Base-by-base conservation (phyloP, 306 rosid species). In the Hylodesmum podocarpum region DNA sequence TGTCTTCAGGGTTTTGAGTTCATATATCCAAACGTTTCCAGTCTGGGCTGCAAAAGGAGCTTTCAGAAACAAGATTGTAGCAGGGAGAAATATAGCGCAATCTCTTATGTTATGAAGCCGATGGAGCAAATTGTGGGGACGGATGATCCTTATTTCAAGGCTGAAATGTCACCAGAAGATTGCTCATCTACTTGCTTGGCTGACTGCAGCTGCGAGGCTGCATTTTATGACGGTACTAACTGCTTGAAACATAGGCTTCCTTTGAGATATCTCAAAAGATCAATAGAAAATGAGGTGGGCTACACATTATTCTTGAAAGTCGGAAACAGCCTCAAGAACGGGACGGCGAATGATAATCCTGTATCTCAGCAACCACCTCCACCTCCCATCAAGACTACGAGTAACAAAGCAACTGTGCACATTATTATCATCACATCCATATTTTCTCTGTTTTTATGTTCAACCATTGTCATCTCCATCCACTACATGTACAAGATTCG, bases 191-290 rank as follows among this genome's bases (percentile, higher is more conserved):
- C 82, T 50, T 84, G 88, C 43, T 72, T 80, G 51, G 53, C 24
- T 4, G 88, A 84, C 43, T 84, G 81, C 67, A 21, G 43, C n/a
- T 84, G 85, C 12, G 77, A 70, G 66, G 88, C 81, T 77, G 83
- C 75, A 8, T 10, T 34, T 0, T 81, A 66, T 53, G n/a, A 58
- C 6, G 11, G 8, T 2, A n/a, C n/a, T n/a, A 4, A 0, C 0
- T 84, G 88, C 80, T 51, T 2, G 27, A 84, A 67, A 65, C 78
- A 61, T 2, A 49, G 78, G 39, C 54, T 65, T 5, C 88, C 88
- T 59, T 77, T 84, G 31, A 85, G 74, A 47, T 81, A 85, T 63
- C 54, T 61, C 12, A 50, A 4, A 29, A 46, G 82, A 53, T 3
- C 0, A 37, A 1, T 0, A 10, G 2, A 29, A 7, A 0, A 0